Evolutionary conservation across 2,329 filamentous ascomycete species (phyloP), one percentile per base, ranked within the genome.

Genomic region (Diatrype stigma): DNA sequence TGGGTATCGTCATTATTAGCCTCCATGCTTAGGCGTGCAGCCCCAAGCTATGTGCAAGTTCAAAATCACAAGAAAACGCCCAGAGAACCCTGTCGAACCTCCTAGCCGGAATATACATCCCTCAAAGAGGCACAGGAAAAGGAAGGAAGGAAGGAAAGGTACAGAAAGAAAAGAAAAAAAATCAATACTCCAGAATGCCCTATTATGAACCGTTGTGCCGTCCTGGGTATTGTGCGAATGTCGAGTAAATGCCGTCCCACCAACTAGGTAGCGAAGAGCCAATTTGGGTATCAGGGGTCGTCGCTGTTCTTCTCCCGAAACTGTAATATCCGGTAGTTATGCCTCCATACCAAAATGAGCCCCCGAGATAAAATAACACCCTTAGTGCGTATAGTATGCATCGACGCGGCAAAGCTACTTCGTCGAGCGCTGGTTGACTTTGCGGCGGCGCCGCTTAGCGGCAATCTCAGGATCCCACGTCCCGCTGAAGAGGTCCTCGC

Each of bases 401-500:
- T n/a, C n/a, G n/a, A n/a, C n/a, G n/a, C n/a, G n/a, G n/a, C n/a
- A n/a, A n/a, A n/a, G n/a, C n/a, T n/a, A n/a, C n/a, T 55, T 55
- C 48, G 57, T 62, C 19, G 42, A 46, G 17, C 55, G 57, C 48
- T 52, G 52, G 21, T 55, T 58, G 10, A 68, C 63, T 60, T 70
- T 73, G 32, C 67, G 67, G 21, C 63, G 68, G 48, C 78, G 71
- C 48, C 79, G 70, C 60, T 67, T 72, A 1, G 75, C 75, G 12
- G 77, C 80, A 1, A 67, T 68, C 22, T 76, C 74, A 2, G 80
- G 69, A 60, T 85, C 76, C 84, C 84, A 87, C 4, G 72, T 73
- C 1, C 84, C 84, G 0, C 76, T 70, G 65, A 87, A 87, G 32
- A 87, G 69, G 42, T 86, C 83, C 50, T 86, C 83, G 48, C 84